A percentile compares a stretch with the other conserved stretches of the same genome.
phyloP scores from a whole-genome alignment of 1,284 basidiomycete species.

The Leccinum fuscescens region DNA sequence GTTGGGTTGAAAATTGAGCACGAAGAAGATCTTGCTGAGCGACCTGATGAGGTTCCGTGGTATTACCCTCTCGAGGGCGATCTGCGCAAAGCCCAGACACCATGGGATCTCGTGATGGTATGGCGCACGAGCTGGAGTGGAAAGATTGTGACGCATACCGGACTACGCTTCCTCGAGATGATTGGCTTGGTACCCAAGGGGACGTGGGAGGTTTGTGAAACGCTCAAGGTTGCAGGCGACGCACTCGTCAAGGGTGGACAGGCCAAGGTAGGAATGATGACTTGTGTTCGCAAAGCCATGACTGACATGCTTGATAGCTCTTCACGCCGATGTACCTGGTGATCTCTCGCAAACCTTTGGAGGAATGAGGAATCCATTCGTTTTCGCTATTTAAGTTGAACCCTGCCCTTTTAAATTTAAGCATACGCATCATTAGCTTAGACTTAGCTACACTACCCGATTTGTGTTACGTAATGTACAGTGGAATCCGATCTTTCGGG shows the following conservation, averaged over 20 bases:
- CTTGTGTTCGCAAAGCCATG: neutral
- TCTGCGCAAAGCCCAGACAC: slow-evolving; percentile 87
- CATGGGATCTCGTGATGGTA: slow-evolving; percentile 88
- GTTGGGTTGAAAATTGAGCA: slow-evolving; percentile 91
- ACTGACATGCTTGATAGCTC: slow-evolving; percentile 44
- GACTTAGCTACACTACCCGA: neutral
- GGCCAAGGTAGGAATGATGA: slow-evolving; percentile 61
- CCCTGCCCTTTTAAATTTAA: neutral
- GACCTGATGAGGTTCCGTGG: slow-evolving; percentile 83
- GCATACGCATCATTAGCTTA: neutral
- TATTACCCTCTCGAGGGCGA: slow-evolving; percentile 97
- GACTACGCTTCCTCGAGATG: slow-evolving; percentile 77
- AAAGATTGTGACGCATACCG: slow-evolving; percentile 81
- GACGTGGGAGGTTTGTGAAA: slow-evolving; percentile 88
- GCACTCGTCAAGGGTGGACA: slow-evolving; percentile 85
- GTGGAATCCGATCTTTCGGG: slow-evolving; percentile 32
- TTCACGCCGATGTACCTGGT: slow-evolving; percentile 83
- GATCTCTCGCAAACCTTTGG: slow-evolving; percentile 60
- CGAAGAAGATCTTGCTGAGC: slow-evolving; percentile 93
- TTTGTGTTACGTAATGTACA: slow-evolving; percentile 1
- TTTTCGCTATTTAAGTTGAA: neutral
- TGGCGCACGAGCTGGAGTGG: slow-evolving; percentile 92
- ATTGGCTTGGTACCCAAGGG: slow-evolving; percentile 88
- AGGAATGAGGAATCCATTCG: slow-evolving; percentile 4
- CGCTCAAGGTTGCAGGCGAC: slow-evolving; percentile 80